Conservation (phyloP, 352 stramenopile genomes). For the Globisporangium cederbergense region DNA sequence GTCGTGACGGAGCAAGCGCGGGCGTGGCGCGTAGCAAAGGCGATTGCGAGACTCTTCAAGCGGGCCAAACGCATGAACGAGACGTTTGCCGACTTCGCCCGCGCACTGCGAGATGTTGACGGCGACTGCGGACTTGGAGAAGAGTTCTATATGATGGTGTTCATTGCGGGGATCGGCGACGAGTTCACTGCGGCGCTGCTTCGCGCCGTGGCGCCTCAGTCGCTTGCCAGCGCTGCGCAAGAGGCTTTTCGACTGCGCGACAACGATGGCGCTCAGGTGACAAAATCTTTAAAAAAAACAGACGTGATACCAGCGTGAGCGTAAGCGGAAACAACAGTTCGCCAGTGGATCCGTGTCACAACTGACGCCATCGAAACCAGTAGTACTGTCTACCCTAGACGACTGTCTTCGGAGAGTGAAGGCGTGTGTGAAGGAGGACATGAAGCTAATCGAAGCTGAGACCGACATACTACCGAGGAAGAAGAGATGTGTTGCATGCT, state of each 20-base stretch:
- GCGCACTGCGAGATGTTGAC: neutral
- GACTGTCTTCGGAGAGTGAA: neutral
- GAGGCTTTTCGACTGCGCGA: constrained; percentile 13
- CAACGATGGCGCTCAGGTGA: neutral
- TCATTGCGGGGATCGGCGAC: constrained; percentile 13
- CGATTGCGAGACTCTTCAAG: constrained; percentile 14
- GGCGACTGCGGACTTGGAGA: constrained; percentile 4
- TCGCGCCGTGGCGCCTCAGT: constrained; percentile 6
- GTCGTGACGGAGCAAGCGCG: neutral
- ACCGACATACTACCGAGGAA: neutral
- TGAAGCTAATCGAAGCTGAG: neutral
- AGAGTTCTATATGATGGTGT: constrained; percentile 12
- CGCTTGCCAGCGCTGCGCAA: constrained; percentile 4
- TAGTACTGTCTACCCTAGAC: no score
- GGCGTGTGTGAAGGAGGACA: neutral
- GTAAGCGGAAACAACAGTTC: neutral
- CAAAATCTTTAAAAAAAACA: neutral
- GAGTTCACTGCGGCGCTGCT: constrained; percentile 16
- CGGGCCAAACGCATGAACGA: constrained; percentile 7
- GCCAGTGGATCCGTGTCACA: neutral
- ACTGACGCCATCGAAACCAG: neutral
- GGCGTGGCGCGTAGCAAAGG: constrained; percentile 8
- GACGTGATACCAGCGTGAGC: neutral
- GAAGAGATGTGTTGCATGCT: constrained; percentile 6
- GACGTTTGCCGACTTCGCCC: constrained; percentile 13